Percentiles rank a stretch among this genome's conserved stretches.
Conservation (phyloP, 176 grass and related monocot genomes). For the Zoysia japonica region DNA sequence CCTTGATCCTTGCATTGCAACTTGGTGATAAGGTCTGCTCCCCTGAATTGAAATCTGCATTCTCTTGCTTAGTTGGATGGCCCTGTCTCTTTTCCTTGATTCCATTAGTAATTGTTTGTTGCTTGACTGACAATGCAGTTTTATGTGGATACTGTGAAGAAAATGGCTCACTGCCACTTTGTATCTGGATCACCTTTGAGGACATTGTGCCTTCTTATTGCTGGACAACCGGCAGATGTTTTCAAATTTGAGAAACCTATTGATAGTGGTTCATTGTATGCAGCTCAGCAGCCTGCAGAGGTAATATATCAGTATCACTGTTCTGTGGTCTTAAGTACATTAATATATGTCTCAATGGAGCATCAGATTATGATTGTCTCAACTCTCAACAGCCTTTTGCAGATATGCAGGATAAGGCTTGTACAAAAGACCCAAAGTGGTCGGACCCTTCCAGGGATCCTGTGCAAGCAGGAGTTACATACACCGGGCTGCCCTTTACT, state of each 20-base stretch:
- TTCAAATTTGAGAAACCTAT: slow-evolving; percentile 57
- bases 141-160: slow-evolving; percentile 96
- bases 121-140: slow-evolving; percentile 60
- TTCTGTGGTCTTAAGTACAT: not conserved
- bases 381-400: too few species aligned
- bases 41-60: slow-evolving; percentile 4
- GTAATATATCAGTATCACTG: slow-evolving; percentile 35
- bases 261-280: slow-evolving; percentile 35
- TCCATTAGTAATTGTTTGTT: slow-evolving; percentile 16
- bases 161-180: slow-evolving; percentile 84
- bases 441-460: too few species aligned
- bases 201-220: slow-evolving; percentile 94
- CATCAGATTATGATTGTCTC: not conserved
- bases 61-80: not conserved
- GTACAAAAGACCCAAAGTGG: too few species aligned
- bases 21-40: slow-evolving; percentile 81
- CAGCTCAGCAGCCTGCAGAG: slow-evolving; percentile 52
- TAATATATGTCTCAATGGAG: not conserved
- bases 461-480: too few species aligned
- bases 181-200: slow-evolving; percentile 82
- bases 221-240: slow-evolving; percentile 87
- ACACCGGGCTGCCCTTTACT: not conserved
- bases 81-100: not conserved
- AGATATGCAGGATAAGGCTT: too few species aligned
- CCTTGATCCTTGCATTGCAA: slow-evolving; percentile 83